Evolutionary conservation across 2,329 filamentous ascomycete genomes (phyloP), one percentile per base, ranked within the genome.

Genomic region (Dothistroma septosporum): DNA sequence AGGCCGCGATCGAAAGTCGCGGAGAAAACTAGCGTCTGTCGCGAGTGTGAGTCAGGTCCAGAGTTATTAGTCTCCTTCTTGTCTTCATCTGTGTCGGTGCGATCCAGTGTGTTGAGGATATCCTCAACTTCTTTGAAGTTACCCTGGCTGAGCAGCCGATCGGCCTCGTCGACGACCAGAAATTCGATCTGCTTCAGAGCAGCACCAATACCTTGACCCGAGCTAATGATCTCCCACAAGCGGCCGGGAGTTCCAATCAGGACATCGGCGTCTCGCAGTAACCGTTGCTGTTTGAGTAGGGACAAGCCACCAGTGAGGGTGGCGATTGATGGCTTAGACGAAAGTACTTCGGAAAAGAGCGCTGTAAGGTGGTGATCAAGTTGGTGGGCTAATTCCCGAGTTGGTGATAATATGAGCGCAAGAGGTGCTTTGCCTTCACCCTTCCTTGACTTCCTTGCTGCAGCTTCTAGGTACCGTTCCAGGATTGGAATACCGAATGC

Each of bases 121-220:
- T 96, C 88, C 66, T 92, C 88, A 4, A 92, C 87, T 74, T 99
- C 94, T 75, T 97, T 93, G 78, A 96, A 99, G 72, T 97, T 90
- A 0, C 94, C 94, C 66, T 95, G 90, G 56, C 91, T 94, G 63
- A 99, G 82, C 19, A 99, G 80, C 56, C 94, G 84, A 78, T 99
- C 94, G 0, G 94, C 94, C 75, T 99, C 94, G 69, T 99, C 94
- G 0, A 99, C 83, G 0, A 97, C 91, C 1, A 99, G 78, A 73
- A 93, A 97, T 54, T 84, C 82, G 53, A 96, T 87, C 54, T 83
- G 77, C 71, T 87, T 87, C 69, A 99, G 87, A 1, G 86, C 84
- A 2, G 80, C 78, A 59, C 93, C 83, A 22, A 95, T 76, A 6
- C 87, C 85, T 11, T 84, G 82, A 49, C 89, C 90, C 1, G 86